Percentiles rank a stretch among this genome's conserved stretches.
Conservation (phyloP, 345 rosid species). For the Rhodamnia rubescens region DNA sequence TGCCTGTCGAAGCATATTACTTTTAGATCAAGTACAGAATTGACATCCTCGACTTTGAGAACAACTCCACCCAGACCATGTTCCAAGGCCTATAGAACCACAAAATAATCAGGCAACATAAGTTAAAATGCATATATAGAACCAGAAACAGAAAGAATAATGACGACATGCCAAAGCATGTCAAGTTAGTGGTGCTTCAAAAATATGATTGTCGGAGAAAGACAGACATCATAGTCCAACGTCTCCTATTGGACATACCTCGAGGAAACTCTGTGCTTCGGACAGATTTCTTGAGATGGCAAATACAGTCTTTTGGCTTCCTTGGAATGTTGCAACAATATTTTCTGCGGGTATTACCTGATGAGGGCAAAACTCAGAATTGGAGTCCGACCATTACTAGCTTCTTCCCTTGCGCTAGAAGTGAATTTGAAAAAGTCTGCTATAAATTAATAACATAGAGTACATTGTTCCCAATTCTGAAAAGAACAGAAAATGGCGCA, state of each 20-base stretch:
- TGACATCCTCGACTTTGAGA: constrained; percentile 45
- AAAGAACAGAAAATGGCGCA: neutral
- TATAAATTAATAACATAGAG: neutral
- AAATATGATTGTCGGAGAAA: neutral
- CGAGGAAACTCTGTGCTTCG: constrained; percentile 61
- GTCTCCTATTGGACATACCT: constrained; percentile 20
- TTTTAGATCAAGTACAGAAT: constrained; percentile 58
- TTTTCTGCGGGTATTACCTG: constrained; percentile 87
- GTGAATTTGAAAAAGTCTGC: neutral
- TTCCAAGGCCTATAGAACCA: constrained; percentile 55
- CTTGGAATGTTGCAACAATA: constrained; percentile 74
- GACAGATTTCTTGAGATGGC: constrained; percentile 51
- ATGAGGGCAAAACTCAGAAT: neutral
- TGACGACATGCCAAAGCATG: neutral
- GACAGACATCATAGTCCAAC: neutral
- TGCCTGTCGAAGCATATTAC: constrained; percentile 18
- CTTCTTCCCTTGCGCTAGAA: neutral
- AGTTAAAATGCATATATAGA: neutral
- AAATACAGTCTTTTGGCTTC: constrained; percentile 60
- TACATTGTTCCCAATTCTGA: neutral
- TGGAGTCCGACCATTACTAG: neutral
- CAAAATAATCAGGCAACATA: neutral
- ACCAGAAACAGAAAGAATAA: neutral
- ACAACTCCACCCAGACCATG: constrained; percentile 77
- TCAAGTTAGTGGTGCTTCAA: neutral